Percentiles rank a stretch among this genome's conserved stretches.
Conservation (phyloP, 2,329 filamentous ascomycete genomes). For the Biscogniauxia sp. region DNA sequence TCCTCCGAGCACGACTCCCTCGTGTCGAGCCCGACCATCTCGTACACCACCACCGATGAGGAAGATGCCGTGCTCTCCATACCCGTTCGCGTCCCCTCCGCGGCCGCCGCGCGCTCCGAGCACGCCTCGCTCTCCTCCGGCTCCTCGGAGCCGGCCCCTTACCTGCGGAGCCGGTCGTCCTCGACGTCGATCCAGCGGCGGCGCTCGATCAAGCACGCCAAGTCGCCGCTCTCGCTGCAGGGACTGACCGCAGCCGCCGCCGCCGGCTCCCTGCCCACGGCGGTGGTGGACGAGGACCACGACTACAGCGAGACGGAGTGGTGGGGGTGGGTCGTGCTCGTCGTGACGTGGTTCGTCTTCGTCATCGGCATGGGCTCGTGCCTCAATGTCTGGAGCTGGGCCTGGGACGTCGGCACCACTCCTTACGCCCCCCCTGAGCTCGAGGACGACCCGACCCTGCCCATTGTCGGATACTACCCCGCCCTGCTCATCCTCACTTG, state of each 20-base stretch:
- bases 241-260: constrained; percentile 38
- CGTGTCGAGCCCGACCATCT: constrained; percentile 53
- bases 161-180: constrained; percentile 46
- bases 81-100: constrained; percentile 43
- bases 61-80: constrained; percentile 70
- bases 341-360: constrained; percentile 93
- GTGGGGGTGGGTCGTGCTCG: constrained; percentile 95
- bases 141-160: constrained; percentile 55
- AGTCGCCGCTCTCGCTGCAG: constrained; percentile 59
- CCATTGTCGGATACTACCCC: constrained; percentile 96
- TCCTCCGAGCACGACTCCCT: constrained; percentile 23
- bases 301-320: constrained; percentile 94
- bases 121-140: constrained; percentile 50
- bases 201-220: constrained; percentile 51
- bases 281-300: constrained; percentile 58
- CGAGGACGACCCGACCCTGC: constrained; percentile 90
- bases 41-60: constrained; percentile 76
- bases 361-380: constrained; percentile 96
- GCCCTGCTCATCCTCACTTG: constrained; percentile 88
- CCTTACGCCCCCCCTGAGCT: constrained; percentile 93
- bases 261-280: constrained; percentile 44
- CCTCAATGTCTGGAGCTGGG: constrained; percentile 95
- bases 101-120: constrained; percentile 37
- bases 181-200: constrained; percentile 40
- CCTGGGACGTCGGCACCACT: constrained; percentile 96